phyloP scores from a whole-genome alignment of 805 yeast genomes.

The Candida dajiaensis region DNA sequence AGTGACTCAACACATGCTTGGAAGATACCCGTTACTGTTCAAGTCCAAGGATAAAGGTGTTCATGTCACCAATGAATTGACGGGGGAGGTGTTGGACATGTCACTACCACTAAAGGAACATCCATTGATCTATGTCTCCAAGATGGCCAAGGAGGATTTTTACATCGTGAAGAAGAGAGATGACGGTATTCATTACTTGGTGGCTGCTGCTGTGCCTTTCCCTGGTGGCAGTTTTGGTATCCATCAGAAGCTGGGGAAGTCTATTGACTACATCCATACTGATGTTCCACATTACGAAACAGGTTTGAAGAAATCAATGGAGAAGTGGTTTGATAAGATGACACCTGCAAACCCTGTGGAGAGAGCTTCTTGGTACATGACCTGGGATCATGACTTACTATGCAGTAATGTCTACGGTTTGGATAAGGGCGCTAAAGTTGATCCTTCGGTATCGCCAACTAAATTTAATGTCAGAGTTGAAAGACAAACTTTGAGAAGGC shows the following conservation, averaged over 20 bases:
- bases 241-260: slow-evolving; percentile 51
- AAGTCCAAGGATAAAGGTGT: slow-evolving; percentile 43
- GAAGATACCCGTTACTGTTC: slow-evolving; percentile 59
- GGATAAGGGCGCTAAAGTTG: slow-evolving; percentile 38
- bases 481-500: slow-evolving; percentile 62
- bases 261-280: slow-evolving; percentile 57
- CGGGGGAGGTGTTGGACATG: slow-evolving; percentile 58
- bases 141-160: slow-evolving; percentile 73
- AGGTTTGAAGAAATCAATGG: slow-evolving; percentile 64
- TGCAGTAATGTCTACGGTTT: slow-evolving; percentile 51
- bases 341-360: slow-evolving; percentile 59
- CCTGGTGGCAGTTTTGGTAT: slow-evolving; percentile 76
- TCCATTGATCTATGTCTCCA: slow-evolving; percentile 56
- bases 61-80: slow-evolving; percentile 52
- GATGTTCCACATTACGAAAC: slow-evolving; percentile 67
- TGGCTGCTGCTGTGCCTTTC: slow-evolving; percentile 73
- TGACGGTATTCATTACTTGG: slow-evolving; percentile 54
- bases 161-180: slow-evolving; percentile 53
- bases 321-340: slow-evolving; percentile 63
- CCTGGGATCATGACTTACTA: slow-evolving; percentile 65
- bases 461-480: slow-evolving; percentile 67
- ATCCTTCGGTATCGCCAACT: slow-evolving; percentile 38
- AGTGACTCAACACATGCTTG: slow-evolving; percentile 53
- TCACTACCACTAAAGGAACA: slow-evolving; percentile 54
- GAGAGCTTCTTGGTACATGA: slow-evolving; percentile 68